phyloP scores from a whole-genome alignment of 495 filamentous ascomycete genomes.

The Penicillium waksmanii region DNA sequence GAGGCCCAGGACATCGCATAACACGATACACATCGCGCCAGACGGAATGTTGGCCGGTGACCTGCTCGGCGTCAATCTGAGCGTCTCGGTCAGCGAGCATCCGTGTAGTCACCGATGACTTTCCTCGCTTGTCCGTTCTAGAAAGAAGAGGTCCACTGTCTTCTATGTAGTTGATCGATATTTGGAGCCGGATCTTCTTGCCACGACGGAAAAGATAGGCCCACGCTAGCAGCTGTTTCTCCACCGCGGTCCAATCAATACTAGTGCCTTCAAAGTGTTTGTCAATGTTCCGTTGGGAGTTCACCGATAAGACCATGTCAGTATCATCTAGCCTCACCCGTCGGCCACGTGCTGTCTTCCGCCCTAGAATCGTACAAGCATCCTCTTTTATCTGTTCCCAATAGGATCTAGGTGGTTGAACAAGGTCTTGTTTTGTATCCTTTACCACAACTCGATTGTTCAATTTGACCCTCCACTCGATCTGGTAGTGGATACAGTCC shows the following conservation, averaged over 20 bases:
- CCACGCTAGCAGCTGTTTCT: conserved; percentile 16
- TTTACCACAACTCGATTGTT: conserved; percentile 35
- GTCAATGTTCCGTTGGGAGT: conserved; percentile 7
- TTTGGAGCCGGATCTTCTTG: conserved; percentile 19
- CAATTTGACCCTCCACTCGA: conserved; percentile 39
- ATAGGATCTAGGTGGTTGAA: conserved; percentile 26
- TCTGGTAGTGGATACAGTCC: conserved; percentile 39
- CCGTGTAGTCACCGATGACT: conserved; percentile 16
- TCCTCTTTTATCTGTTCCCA: conserved; percentile 20
- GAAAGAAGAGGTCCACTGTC: conserved; percentile 12
- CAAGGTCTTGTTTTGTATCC: conserved; percentile 38
- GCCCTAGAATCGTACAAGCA: conserved; percentile 12
- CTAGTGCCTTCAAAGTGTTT: conserved; percentile 17
- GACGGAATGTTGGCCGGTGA: background rate
- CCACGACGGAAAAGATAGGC: conserved; percentile 18
- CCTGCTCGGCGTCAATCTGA: conserved; percentile 22
- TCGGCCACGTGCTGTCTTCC: conserved; percentile 17
- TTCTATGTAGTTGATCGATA: conserved; percentile 26
- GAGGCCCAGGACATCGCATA: conserved; percentile 25
- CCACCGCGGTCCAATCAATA: conserved; percentile 13
- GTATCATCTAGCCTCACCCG: conserved; percentile 26
- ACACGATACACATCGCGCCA: conserved; percentile 21
- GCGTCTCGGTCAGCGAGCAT: conserved; percentile 24
- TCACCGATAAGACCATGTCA: conserved; percentile 19
- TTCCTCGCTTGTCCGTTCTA: conserved; percentile 26